A percentile compares a stretch with the other conserved stretches of the same genome.
phyloP scores from a whole-genome alignment of 805 yeast species.

The Starmerella ratchasimensis region DNA sequence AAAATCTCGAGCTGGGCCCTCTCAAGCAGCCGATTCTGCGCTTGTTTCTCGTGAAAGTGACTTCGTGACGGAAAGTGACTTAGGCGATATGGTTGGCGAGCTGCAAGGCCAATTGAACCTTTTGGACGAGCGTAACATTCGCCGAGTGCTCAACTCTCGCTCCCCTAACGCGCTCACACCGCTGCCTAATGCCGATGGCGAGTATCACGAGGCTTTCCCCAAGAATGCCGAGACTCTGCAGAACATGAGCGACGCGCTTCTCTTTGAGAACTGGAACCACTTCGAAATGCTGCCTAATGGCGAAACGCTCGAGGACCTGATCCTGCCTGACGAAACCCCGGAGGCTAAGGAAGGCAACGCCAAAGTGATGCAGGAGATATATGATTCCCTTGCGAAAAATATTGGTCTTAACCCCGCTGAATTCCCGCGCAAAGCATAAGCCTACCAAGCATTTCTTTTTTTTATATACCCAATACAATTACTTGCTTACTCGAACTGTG shows the following conservation, averaged over 20 bases:
- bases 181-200: conserved; percentile 20
- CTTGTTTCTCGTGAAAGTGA: conserved; percentile 9
- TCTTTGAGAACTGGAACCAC: conserved; percentile 18
- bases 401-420: conserved; percentile 14
- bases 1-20: background rate
- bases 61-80: conserved; percentile 61
- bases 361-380: conserved; percentile 14
- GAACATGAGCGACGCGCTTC: conserved; percentile 5
- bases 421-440: conserved; percentile 9
- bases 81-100: conserved; percentile 77
- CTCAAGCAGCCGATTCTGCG: background rate
- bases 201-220: conserved; percentile 14
- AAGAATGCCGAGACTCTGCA: conserved; percentile 11
- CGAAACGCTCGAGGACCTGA: conserved; percentile 15
- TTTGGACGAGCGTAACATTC: conserved; percentile 57
- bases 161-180: conserved; percentile 22
- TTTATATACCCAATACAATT: too few relatives aligned
- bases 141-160: conserved; percentile 54
- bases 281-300: conserved; percentile 16
- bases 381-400: conserved; percentile 13
- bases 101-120: conserved; percentile 74
- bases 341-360: conserved; percentile 11
- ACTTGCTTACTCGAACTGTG: too few relatives aligned
- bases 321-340: conserved; percentile 5
- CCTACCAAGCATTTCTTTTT: too few relatives aligned